These are phyloP conservation scores for Diplogelasinospora grovesii DNA, from an alignment of 495 filamentous ascomycete species.

Conservation along the genomic window DNA sequence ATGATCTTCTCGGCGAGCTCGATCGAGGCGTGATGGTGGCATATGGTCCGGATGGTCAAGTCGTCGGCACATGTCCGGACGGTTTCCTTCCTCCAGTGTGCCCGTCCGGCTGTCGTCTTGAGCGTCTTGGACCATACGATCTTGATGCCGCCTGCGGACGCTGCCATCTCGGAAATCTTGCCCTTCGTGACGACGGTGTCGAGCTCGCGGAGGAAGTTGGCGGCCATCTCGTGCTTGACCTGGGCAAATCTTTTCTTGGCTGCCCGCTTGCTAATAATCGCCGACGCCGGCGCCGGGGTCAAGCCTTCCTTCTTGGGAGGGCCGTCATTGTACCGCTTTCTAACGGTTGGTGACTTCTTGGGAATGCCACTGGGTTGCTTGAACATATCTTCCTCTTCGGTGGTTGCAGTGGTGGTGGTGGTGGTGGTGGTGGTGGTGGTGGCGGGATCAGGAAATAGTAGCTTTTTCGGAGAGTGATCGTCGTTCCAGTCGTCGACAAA, in stretches of 20 bases:
- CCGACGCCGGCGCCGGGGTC: not conserved
- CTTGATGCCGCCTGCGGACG: constrained; percentile 65
- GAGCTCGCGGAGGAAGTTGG: constrained; percentile 63
- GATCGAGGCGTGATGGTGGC: constrained; percentile 67
- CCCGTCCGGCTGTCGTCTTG: constrained; percentile 79
- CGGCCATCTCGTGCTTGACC: constrained; percentile 59
- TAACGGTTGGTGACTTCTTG: no score
- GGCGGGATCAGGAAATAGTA: constrained; percentile 27
- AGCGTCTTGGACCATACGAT: constrained; percentile 82
- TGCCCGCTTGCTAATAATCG: no score
- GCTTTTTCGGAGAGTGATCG: constrained; percentile 62
- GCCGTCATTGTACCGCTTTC: no score
- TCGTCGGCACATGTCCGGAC: constrained; percentile 23
- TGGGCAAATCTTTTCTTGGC: constrained; percentile 61
- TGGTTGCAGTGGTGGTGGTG: constrained; percentile 15
- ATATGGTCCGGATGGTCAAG: constrained; percentile 5
- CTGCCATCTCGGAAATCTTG: constrained; percentile 52
- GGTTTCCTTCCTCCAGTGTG: constrained; percentile 67
- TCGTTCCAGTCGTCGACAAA: constrained; percentile 78
- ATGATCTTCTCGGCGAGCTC: constrained; percentile 87
- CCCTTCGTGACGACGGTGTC: constrained; percentile 60
- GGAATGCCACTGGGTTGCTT: no score
- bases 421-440: constrained; percentile 36
- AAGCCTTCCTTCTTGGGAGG: constrained; percentile 23
- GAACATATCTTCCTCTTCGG: no score